These are phyloP conservation scores for Corymbia maculata DNA, from an alignment of 345 rosid genomes.

Conservation along the genomic window DNA sequence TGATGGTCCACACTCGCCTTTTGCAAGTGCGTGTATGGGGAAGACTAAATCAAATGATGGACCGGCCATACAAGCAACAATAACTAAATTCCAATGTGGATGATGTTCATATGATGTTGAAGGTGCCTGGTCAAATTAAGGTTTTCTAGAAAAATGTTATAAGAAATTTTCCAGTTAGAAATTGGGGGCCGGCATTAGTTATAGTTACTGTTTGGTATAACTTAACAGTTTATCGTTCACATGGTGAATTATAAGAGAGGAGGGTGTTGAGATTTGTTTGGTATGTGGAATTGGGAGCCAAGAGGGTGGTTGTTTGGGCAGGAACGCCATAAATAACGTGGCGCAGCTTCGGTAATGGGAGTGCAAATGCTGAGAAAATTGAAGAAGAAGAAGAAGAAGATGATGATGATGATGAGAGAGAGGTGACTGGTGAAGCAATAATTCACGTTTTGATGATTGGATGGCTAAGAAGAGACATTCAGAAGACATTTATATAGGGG, in stretches of 20 bases:
- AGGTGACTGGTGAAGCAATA: too few species aligned
- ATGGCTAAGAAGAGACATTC: not conserved
- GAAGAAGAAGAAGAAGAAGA: too few species aligned
- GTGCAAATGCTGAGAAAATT: too few species aligned
- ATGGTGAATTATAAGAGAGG: not conserved
- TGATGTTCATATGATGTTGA: not conserved
- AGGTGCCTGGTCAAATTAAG: not conserved
- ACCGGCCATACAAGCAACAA: not conserved
- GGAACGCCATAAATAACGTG: too few species aligned
- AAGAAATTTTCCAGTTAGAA: not conserved
- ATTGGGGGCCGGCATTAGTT: not conserved
- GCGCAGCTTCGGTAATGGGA: too few species aligned
- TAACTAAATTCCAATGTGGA: not conserved
- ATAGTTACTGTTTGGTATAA: not conserved
- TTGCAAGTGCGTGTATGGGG: not conserved
- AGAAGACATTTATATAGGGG: not conserved
- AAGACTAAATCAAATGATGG: not conserved
- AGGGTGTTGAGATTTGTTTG: too few species aligned
- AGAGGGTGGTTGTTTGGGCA: too few species aligned
- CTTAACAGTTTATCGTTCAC: not conserved
- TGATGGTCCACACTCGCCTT: not conserved
- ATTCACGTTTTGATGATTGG: not conserved
- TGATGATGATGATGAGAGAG: too few species aligned
- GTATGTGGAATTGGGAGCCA: too few species aligned
- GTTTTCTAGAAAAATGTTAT: not conserved